Evolutionary conservation across 1,139 yeast species (phyloP).

Genomic region (Debaryomyces subglobosus): DNA sequence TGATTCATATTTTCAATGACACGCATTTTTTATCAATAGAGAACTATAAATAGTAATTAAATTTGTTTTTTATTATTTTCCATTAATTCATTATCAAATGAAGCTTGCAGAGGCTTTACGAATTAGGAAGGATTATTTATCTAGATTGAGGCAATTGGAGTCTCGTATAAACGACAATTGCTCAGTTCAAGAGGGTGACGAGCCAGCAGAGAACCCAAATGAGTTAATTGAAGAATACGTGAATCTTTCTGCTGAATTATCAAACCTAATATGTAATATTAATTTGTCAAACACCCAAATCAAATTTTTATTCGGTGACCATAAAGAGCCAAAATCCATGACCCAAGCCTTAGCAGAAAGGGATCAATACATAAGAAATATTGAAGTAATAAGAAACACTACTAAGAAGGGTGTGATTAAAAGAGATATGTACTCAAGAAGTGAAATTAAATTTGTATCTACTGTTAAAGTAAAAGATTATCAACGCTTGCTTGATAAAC

Average conservation of each 20-base stretch:
- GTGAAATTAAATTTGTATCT: slow-evolving; percentile 17
- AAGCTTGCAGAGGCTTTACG: slow-evolving; percentile 21
- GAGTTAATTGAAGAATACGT: slow-evolving; percentile 11
- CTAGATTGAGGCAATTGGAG: slow-evolving; percentile 11
- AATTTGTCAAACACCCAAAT: slow-evolving; percentile 15
- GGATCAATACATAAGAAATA: slow-evolving; percentile 15
- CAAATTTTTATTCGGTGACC: slow-evolving; percentile 5
- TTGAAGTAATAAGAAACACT: slow-evolving; percentile 9
- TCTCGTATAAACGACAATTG: slow-evolving; percentile 15
- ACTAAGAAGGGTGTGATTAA: slow-evolving; percentile 11
- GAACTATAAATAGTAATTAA: too few relatives aligned
- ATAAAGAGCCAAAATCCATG: slow-evolving; percentile 12
- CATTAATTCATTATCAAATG: too few relatives aligned
- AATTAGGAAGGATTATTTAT: slow-evolving; percentile 15
- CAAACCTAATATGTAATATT: slow-evolving; percentile 14
- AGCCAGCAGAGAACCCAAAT: slow-evolving; percentile 16
- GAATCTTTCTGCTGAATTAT: slow-evolving; percentile 11
- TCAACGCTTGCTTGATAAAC: slow-evolving; percentile 13
- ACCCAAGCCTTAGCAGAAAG: slow-evolving; percentile 20
- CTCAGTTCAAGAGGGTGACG: slow-evolving; percentile 20
- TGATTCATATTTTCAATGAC: too few relatives aligned
- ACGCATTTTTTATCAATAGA: too few relatives aligned
- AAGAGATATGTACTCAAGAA: slow-evolving; percentile 16
- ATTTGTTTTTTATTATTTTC: too few relatives aligned
- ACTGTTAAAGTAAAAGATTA: slow-evolving; percentile 10